These are phyloP conservation scores for Talaromyces wortmannii DNA, from an alignment of 495 filamentous ascomycete species.

Conservation along the genomic window DNA sequence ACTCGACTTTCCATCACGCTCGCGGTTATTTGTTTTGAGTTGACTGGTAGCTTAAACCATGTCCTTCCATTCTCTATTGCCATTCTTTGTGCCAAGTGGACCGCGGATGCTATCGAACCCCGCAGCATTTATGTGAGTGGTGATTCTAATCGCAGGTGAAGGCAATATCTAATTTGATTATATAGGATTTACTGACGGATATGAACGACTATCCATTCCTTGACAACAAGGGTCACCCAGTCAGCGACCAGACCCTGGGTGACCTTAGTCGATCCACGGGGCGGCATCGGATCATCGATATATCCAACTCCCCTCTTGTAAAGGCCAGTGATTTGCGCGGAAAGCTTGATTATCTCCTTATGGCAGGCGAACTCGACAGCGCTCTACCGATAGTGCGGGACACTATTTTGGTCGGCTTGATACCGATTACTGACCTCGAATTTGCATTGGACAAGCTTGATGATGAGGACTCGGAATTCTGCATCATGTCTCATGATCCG, in stretches of 20 bases:
- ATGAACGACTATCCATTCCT: constrained; percentile 97
- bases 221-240: constrained; percentile 87
- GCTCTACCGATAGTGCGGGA: constrained; percentile 81
- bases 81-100: constrained; percentile 94
- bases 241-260: constrained; percentile 76
- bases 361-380: constrained; percentile 84
- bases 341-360: constrained; percentile 76
- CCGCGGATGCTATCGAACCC: constrained; percentile 91
- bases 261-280: constrained; percentile 78
- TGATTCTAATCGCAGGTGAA: not conserved
- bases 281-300: constrained; percentile 76
- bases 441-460: constrained; percentile 81
- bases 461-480: constrained; percentile 63
- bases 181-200: constrained; percentile 80
- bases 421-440: constrained; percentile 90
- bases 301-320: constrained; percentile 70
- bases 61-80: constrained; percentile 92
- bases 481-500: constrained; percentile 69
- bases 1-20: constrained; percentile 91
- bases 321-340: constrained; percentile 64
- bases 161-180: constrained; percentile 10
- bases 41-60: constrained; percentile 91
- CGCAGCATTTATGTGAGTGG: constrained; percentile 79
- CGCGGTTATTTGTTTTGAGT: constrained; percentile 90
- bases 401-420: constrained; percentile 77